These are phyloP conservation scores for Lumnitzera racemosa DNA, from an alignment of 345 rosid genomes.

Conservation along the genomic window DNA sequence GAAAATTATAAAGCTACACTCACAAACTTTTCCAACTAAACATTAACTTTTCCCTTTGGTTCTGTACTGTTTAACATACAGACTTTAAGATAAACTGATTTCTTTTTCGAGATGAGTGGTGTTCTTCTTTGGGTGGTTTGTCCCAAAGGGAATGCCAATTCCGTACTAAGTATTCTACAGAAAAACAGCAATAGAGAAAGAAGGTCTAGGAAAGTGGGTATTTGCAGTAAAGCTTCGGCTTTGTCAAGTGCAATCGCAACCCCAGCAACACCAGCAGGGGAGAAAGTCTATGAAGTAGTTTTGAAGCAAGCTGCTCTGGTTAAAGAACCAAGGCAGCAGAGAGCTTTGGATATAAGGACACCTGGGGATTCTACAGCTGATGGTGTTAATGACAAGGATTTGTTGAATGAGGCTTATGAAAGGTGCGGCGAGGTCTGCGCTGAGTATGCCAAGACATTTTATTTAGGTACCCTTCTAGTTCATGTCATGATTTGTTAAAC, in stretches of 20 bases:
- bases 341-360: conserved; percentile 6
- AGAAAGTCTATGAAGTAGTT: conserved; percentile 48
- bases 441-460: conserved; percentile 57
- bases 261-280: conserved; percentile 33
- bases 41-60: too few species aligned
- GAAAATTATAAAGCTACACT: too few species aligned
- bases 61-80: too few species aligned
- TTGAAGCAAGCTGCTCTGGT: conserved; percentile 48
- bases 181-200: conserved; percentile 5
- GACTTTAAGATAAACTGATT: too few species aligned
- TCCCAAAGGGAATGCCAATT: conserved; percentile 32
- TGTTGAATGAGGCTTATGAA: conserved; percentile 38
- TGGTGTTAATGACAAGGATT: conserved; percentile 19
- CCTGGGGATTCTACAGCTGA: conserved; percentile 12
- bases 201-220: conserved; percentile 8
- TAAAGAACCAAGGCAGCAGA: conserved; percentile 19
- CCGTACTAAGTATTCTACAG: conserved; percentile 14
- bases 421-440: conserved; percentile 56
- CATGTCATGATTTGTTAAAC: not conserved
- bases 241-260: conserved; percentile 22
- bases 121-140: conserved; percentile 34
- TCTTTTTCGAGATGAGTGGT: conserved; percentile 16
- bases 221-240: conserved; percentile 14
- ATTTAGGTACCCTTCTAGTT: conserved; percentile 30
- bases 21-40: too few species aligned